These are phyloP conservation scores for Huntiella decipiens DNA, from an alignment of 2,329 filamentous ascomycete genomes.

Conservation along the genomic window DNA sequence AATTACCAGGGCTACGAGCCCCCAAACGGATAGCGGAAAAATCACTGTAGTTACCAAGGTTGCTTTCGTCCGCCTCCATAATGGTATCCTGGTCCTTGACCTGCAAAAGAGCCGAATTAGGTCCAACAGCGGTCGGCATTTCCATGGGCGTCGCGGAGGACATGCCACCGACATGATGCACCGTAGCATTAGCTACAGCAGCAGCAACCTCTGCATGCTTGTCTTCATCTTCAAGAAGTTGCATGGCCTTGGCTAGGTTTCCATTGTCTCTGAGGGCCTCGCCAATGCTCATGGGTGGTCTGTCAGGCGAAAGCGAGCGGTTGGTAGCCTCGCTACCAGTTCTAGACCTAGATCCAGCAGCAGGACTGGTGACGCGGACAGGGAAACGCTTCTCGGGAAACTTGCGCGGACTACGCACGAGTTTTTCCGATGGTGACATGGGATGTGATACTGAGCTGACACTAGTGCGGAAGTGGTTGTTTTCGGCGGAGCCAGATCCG, in stretches of 20 bases:
- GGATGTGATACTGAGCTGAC: conserved; percentile 10
- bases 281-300: conserved; percentile 27
- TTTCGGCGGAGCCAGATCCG: conserved; percentile 9
- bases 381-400: conserved; percentile 40
- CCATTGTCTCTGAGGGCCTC: conserved; percentile 35
- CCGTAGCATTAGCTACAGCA: conserved; percentile 2
- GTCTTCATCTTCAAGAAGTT: conserved; percentile 41
- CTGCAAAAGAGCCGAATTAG: background rate
- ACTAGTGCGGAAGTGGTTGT: conserved; percentile 11
- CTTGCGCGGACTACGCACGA: conserved; percentile 27
- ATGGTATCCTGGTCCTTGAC: conserved; percentile 11
- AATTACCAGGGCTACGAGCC: conserved; percentile 2
- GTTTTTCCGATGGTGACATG: conserved; percentile 15
- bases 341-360: conserved; percentile 10
- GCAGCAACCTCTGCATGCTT: conserved; percentile 3
- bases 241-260: conserved; percentile 38
- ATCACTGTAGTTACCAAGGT: conserved; percentile 53
- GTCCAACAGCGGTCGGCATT: conserved; percentile 14
- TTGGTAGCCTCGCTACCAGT: conserved; percentile 10
- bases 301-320: conserved; percentile 5
- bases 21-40: conserved; percentile 65
- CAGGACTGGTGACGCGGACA: conserved; percentile 30
- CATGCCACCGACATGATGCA: conserved; percentile 15
- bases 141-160: conserved; percentile 14
- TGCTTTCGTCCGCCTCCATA: conserved; percentile 18